Evolutionary conservation across 1,284 basidiomycete genomes (phyloP).

Genomic region (Sporisorium sorghi): DNA sequence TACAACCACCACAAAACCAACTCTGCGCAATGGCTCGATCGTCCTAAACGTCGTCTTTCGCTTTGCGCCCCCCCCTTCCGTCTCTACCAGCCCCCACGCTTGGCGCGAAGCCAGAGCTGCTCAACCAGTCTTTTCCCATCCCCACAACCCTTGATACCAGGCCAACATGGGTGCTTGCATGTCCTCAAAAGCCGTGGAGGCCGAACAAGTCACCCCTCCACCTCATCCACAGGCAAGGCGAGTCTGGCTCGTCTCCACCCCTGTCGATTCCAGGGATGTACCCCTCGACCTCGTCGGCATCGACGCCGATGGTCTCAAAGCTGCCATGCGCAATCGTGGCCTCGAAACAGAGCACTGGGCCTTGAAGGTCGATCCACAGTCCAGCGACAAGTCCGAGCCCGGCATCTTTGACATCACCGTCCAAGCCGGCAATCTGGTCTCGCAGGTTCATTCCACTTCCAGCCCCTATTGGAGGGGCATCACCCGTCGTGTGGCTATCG

Average conservation of each 20-base stretch:
- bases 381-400: slow-evolving; percentile 13
- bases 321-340: slow-evolving; percentile 49
- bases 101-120: neutral
- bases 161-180: slow-evolving; percentile 56
- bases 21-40: neutral
- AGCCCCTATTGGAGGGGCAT: slow-evolving; percentile 42
- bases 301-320: slow-evolving; percentile 39
- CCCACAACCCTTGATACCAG: neutral
- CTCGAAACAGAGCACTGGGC: slow-evolving; percentile 54
- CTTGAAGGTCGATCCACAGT: slow-evolving; percentile 35
- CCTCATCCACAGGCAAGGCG: slow-evolving; percentile 43
- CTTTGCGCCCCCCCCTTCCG: neutral
- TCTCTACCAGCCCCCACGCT: neutral
- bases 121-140: neutral
- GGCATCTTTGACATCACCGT: slow-evolving; percentile 47
- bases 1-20: neutral
- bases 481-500: slow-evolving; percentile 25
- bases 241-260: slow-evolving; percentile 40
- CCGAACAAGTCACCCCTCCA: slow-evolving; percentile 16
- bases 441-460: slow-evolving; percentile 20
- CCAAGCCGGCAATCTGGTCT: slow-evolving; percentile 26
- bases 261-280: slow-evolving; percentile 28
- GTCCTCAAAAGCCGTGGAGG: slow-evolving; percentile 34
- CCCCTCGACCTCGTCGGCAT: slow-evolving; percentile 44
- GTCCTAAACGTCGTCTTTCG: neutral